A percentile compares a stretch with the other conserved stretches of the same genome.
phyloP scores from a whole-genome alignment of 805 yeast genomes.

The Kuraishia cidri region DNA sequence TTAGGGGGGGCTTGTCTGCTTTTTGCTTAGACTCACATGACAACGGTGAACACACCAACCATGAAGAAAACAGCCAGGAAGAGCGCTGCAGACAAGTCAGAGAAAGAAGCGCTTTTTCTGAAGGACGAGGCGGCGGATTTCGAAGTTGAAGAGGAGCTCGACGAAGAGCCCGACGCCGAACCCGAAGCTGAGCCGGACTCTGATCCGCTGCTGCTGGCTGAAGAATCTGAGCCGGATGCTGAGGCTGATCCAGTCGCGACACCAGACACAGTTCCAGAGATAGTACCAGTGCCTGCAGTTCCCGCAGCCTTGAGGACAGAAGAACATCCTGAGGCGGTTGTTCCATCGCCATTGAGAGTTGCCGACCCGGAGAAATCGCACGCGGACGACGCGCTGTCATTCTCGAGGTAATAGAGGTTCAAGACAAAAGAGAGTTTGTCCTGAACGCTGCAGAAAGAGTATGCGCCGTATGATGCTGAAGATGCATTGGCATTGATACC shows the following conservation, averaged over 20 bases:
- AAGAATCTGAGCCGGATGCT: constrained; percentile 19
- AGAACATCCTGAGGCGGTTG: constrained; percentile 46
- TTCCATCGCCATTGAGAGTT: constrained; percentile 31
- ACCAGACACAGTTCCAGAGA: constrained; percentile 27
- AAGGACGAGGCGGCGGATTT: constrained; percentile 6
- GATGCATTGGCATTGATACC: constrained; percentile 58
- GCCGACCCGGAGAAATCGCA: constrained; percentile 71
- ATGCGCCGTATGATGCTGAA: constrained; percentile 61
- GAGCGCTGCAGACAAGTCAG: constrained; percentile 3
- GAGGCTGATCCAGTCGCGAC: constrained; percentile 17
- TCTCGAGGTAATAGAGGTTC: constrained; percentile 51
- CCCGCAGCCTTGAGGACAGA: constrained; percentile 61
- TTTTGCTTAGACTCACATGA: constrained; percentile 12
- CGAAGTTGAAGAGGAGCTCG: constrained; percentile 9
- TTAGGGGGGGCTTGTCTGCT: too few species aligned
- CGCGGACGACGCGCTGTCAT: constrained; percentile 35
- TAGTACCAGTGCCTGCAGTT: constrained; percentile 54
- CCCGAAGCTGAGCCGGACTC: constrained; percentile 9
- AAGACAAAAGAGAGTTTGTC: constrained; percentile 58
- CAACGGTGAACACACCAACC: constrained; percentile 8
- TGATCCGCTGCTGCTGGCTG: too few species aligned
- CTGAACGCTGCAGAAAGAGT: constrained; percentile 62
- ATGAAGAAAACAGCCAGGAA: constrained; percentile 2
- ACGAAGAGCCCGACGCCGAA: constrained; percentile 8
- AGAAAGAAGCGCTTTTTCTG: constrained; percentile 2